Evolutionary conservation across 148 eudicot genomes (phyloP), one percentile per base, ranked within the genome.

Genomic region (Chenopodium album): DNA sequence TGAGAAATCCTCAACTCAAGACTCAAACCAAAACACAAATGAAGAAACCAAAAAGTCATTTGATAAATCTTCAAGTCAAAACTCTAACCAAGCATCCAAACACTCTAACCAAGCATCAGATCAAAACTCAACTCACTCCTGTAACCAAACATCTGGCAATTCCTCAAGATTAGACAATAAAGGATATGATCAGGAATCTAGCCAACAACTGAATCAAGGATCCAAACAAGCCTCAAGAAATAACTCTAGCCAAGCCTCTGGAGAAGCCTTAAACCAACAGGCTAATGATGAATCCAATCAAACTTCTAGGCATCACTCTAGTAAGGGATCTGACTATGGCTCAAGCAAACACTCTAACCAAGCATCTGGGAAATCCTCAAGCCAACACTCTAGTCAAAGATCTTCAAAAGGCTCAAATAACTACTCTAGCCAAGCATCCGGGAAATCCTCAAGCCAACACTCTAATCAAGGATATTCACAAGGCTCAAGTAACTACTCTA

Each of bases 71-170:
- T 29, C 34, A 14, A 16, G 9, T 56, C 71, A 63, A 46, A 73
- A 73, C 26, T 71, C 82, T 28, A 23, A 1, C 59, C 59, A 80
- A 72, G 28, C 66, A 34, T 73, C 64, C 1, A 11, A 34, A 23
- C 46, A 64, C 62, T 66, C 73, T 9, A 60, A 26, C 16, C 37
- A 80, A 71, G 48, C 60, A 28, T 71, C 82, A 59, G 60, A 41
- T 4, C 64, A 50, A 71, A 62, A 52, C 37, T 34, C 48, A 0
- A 70, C 3, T 17, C 82, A 80, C 26, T n/a, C 59, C 41, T 75
- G 44, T 1, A 34, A 52, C 0, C 65, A 75, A 52, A 9, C 17
- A 54, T 75, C 63, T 22, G 65, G 9, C 0, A 4, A 62, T 19
- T 20, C 28, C 8, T 62, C 26, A 19, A 22, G 65, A 13, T 4